These are phyloP conservation scores for Eucalyptus cloeziana DNA, from an alignment of 345 rosid genomes.

Conservation along the genomic window DNA sequence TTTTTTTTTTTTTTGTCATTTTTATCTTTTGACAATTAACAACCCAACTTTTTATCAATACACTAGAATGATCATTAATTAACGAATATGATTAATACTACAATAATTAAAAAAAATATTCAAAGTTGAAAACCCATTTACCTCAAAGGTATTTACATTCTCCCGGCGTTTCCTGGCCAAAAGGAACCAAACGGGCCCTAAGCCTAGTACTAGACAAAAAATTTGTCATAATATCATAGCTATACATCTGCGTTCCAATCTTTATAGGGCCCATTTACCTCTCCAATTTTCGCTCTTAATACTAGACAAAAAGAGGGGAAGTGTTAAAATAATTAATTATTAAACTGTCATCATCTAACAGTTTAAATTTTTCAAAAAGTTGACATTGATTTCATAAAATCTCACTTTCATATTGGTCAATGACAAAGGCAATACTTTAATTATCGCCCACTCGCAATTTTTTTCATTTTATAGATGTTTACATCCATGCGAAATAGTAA, in stretches of 20 bases:
- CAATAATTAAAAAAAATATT: too few species aligned
- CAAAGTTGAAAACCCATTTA: too few species aligned
- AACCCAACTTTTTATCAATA: too few species aligned
- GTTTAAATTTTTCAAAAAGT: rapidly evolving
- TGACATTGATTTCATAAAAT: rapidly evolving
- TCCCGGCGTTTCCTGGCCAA: too few species aligned
- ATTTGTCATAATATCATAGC: rapidly evolving
- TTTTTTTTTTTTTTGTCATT: too few species aligned
- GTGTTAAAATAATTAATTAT: too few species aligned
- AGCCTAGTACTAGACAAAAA: too few species aligned
- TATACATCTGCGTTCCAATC: rapidly evolving
- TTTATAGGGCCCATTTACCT: rapidly evolving
- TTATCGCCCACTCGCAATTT: not conserved
- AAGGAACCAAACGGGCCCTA: too few species aligned
- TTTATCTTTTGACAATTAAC: too few species aligned
- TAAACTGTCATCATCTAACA: rapidly evolving
- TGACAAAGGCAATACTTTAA: not conserved
- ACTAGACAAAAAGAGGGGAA: rapidly evolving
- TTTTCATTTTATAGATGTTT: rapidly evolving
- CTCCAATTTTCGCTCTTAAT: rapidly evolving
- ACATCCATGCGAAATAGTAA: not conserved
- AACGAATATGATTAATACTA: too few species aligned
- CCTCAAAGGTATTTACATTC: too few species aligned
- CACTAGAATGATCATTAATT: too few species aligned
- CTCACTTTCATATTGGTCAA: not conserved